Evolutionary conservation across 306 rosid genomes (phyloP).

Genomic region (Fagus crenata): DNA sequence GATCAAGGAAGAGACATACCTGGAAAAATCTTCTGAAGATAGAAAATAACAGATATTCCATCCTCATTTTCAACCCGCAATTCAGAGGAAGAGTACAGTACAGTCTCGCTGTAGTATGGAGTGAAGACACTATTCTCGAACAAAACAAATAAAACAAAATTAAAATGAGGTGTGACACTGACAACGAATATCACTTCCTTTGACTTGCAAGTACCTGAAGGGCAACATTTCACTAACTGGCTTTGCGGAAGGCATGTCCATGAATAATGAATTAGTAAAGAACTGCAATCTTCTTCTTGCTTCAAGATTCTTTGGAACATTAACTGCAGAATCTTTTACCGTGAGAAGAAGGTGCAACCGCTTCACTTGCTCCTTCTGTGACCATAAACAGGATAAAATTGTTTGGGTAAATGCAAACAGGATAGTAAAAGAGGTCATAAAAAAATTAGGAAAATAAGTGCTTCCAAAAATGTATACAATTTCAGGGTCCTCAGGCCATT

Average conservation of each 20-base stretch:
- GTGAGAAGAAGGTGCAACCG: conserved; percentile 93
- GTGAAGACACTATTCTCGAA: conserved; percentile 81
- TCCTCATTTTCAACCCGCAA: conserved; percentile 89
- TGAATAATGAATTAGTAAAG: conserved; percentile 88
- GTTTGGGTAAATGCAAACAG: conserved; percentile 2
- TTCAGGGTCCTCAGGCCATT: conserved; percentile 87
- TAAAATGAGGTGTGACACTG: conserved; percentile 6
- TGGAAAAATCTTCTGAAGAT: conserved; percentile 97
- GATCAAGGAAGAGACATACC: conserved; percentile 46
- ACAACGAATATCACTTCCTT: conserved; percentile 13
- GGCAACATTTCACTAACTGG: conserved; percentile 89
- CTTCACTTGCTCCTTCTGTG: conserved; percentile 84
- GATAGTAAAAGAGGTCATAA: background rate
- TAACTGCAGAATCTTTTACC: conserved; percentile 87
- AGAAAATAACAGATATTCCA: conserved; percentile 87
- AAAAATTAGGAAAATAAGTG: background rate
- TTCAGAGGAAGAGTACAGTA: conserved; percentile 80
- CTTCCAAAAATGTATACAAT: conserved; percentile 50
- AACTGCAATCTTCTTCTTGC: conserved; percentile 95
- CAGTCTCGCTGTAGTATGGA: conserved; percentile 98
- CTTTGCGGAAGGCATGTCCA: conserved; percentile 94
- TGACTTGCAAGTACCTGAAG: conserved; percentile 59
- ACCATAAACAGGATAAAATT: conserved; percentile 19
- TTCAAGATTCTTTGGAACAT: conserved; percentile 96
- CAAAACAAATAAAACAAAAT: conserved; percentile 20